phyloP scores from a whole-genome alignment of 306 rosid species.

The Echinosophora koreensis region DNA sequence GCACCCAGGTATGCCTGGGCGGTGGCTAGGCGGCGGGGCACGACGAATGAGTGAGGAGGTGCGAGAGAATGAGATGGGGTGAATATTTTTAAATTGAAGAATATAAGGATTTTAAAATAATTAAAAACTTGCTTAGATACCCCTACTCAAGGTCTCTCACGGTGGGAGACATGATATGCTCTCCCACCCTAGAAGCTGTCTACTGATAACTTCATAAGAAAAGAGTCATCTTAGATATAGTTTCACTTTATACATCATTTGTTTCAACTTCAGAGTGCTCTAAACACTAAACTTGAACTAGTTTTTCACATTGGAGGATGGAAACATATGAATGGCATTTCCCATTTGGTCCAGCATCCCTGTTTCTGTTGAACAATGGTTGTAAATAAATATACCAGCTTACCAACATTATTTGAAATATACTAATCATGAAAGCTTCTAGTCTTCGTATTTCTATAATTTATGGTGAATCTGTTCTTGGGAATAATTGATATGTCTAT shows the following conservation, averaged over 20 bases:
- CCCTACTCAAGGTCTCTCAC: too few relatives aligned
- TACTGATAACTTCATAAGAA: neutral
- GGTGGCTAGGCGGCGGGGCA: too few relatives aligned
- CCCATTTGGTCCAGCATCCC: slow-evolving; percentile 38
- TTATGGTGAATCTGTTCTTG: slow-evolving; percentile 28
- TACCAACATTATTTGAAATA: slow-evolving; percentile 24
- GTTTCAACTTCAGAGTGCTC: slow-evolving; percentile 22
- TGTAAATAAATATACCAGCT: neutral
- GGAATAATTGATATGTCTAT: slow-evolving; percentile 15
- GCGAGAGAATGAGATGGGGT: too few relatives aligned
- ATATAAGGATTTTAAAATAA: too few relatives aligned
- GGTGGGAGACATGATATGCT: too few relatives aligned
- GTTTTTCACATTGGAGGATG: slow-evolving; percentile 37
- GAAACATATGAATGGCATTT: slow-evolving; percentile 25
- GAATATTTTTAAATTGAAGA: too few relatives aligned
- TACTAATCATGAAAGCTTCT: slow-evolving; percentile 19
- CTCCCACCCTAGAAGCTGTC: too few relatives aligned
- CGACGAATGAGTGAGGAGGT: too few relatives aligned
- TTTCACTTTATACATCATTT: neutral
- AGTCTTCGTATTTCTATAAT: slow-evolving; percentile 26
- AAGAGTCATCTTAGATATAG: neutral
- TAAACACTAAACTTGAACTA: neutral
- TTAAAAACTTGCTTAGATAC: too few relatives aligned
- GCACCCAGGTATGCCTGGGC: too few relatives aligned
- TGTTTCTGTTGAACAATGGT: slow-evolving; percentile 15